Evolutionary conservation across 768 basidiomycete genomes (phyloP).

Genomic region (Rhodocollybia butyracea): DNA sequence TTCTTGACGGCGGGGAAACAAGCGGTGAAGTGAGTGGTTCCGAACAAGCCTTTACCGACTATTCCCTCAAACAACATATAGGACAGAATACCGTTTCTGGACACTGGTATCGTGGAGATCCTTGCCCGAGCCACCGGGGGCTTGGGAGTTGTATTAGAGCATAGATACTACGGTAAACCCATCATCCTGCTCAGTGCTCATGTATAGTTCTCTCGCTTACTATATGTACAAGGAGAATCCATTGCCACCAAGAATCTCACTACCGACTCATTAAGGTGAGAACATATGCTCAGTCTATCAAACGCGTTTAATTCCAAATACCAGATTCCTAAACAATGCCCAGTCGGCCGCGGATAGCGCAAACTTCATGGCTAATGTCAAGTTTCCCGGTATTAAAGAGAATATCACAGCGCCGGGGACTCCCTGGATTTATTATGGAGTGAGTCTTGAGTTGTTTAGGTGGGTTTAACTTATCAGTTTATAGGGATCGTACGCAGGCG

Average conservation of each 20-base stretch:
- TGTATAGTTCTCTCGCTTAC: background rate
- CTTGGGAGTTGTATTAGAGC: conserved; percentile 87
- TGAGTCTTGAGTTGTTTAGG: conserved; percentile 27
- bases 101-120: conserved; percentile 85
- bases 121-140: conserved; percentile 83
- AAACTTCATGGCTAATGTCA: conserved; percentile 81
- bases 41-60: conserved; percentile 26
- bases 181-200: too few relatives aligned
- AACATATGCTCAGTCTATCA: too few relatives aligned
- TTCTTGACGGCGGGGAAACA: conserved; percentile 93
- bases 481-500: conserved; percentile 91
- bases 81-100: conserved; percentile 56
- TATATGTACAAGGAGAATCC: conserved; percentile 52
- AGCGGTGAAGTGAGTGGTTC: conserved; percentile 63
- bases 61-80: conserved; percentile 12
- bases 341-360: conserved; percentile 91
- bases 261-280: conserved; percentile 76
- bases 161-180: conserved; percentile 79
- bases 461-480: conserved; percentile 4
- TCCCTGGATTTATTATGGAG: conserved; percentile 94
- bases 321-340: conserved; percentile 83
- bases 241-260: conserved; percentile 74
- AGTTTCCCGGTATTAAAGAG: conserved; percentile 67
- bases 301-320: conserved; percentile 9
- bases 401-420: conserved; percentile 68